Percentiles rank a stretch among this genome's conserved stretches.
Evolutionary conservation across 768 basidiomycete species (phyloP).

Genomic region (Floccularia luteovirens): DNA sequence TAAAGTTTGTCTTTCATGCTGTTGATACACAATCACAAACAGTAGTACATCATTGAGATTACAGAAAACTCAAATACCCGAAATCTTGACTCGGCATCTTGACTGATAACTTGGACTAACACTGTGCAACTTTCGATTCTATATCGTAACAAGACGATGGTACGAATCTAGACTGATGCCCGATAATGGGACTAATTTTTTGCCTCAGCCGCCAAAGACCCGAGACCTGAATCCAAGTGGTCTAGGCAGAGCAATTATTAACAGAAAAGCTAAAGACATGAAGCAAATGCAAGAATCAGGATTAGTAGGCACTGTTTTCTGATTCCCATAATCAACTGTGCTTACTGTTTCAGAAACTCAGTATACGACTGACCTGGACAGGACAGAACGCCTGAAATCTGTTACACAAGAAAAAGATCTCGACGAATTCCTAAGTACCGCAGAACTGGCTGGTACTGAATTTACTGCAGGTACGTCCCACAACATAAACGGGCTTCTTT

Average conservation of each 20-base stretch:
- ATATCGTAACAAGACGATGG: too few species aligned
- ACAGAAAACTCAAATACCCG: too few species aligned
- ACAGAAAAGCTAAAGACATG: slow-evolving; percentile 78
- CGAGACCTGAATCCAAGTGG: slow-evolving; percentile 70
- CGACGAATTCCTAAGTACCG: slow-evolving; percentile 93
- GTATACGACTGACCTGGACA: slow-evolving; percentile 74
- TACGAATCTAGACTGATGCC: too few species aligned
- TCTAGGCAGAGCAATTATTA: slow-evolving; percentile 92
- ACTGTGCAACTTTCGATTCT: too few species aligned
- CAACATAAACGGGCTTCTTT: slow-evolving; percentile 1
- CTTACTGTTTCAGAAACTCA: slow-evolving; percentile 17
- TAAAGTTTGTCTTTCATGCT: too few species aligned
- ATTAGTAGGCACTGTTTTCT: slow-evolving; percentile 41
- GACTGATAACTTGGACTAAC: too few species aligned
- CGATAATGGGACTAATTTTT: too few species aligned
- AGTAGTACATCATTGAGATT: too few species aligned
- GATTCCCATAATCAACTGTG: slow-evolving; percentile 4
- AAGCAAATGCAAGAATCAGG: slow-evolving; percentile 51
- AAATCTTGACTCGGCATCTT: too few species aligned
- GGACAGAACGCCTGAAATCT: slow-evolving; percentile 68
- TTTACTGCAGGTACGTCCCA: slow-evolving; percentile 80
- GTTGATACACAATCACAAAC: too few species aligned
- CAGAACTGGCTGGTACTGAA: slow-evolving; percentile 89
- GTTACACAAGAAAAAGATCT: slow-evolving; percentile 95
- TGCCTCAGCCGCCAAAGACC: slow-evolving; percentile 54